These are phyloP conservation scores for Platanthera zijinensis DNA, from an alignment of 106 monocot genomes.

Conservation along the genomic window DNA sequence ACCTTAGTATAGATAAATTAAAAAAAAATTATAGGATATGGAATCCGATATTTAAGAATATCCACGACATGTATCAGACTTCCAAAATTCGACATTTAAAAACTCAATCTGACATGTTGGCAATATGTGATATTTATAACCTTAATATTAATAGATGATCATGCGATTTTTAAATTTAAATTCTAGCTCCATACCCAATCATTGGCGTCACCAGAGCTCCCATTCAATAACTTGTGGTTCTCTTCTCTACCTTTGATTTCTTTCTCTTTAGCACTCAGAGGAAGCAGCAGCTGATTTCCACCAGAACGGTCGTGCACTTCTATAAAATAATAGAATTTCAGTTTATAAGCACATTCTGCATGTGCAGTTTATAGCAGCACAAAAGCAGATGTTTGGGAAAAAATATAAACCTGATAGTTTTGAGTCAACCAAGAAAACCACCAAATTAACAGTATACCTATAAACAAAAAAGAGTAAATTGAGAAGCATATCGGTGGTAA, in stretches of 20 bases:
- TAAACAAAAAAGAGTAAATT: no score
- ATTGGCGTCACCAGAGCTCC: conserved; percentile 10
- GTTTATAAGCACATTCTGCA: not conserved
- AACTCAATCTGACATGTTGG: no score
- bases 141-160: no score
- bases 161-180: no score
- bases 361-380: not conserved
- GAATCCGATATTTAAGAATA: no score
- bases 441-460: conserved; percentile 48
- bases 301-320: conserved; percentile 37
- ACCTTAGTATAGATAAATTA: no score
- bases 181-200: conserved; percentile 29
- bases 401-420: conserved; percentile 32
- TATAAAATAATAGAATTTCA: not conserved
- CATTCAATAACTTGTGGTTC: conserved; percentile 33
- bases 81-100: no score
- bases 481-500: no score
- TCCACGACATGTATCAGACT: no score
- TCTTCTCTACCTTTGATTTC: conserved; percentile 41
- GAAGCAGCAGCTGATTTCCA: conserved; percentile 19
- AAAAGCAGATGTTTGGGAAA: not conserved
- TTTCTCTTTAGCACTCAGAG: conserved; percentile 27
- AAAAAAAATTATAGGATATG: no score
- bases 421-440: conserved; percentile 44
- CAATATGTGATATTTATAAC: no score